A percentile compares a stretch with the other conserved stretches of the same genome.
Evolutionary conservation across 257 asterid genomes (phyloP).

Genomic region (Nicotiana knightiana): DNA sequence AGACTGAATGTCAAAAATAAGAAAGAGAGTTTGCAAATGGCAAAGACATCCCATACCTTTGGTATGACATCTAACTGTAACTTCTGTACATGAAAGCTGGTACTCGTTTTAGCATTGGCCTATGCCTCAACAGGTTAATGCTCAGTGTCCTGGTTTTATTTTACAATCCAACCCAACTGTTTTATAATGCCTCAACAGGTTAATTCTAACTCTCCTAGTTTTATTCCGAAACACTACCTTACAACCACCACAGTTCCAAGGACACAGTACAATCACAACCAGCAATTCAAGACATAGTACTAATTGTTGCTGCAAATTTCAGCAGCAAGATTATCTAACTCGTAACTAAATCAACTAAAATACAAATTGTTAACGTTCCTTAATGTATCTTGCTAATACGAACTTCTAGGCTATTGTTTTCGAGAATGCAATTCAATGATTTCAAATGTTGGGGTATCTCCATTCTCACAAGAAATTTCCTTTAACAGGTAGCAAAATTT

Average conservation of each 20-base stretch:
- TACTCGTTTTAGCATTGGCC: background rate
- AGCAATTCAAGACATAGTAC: background rate
- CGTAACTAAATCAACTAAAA: background rate
- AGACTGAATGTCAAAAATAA: background rate
- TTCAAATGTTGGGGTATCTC: constrained; percentile 21
- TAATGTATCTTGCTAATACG: constrained; percentile 17
- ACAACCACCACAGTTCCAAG: background rate
- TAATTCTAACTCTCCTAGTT: background rate
- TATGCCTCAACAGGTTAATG: background rate
- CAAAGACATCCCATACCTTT: background rate
- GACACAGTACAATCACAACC: background rate
- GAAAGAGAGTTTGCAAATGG: background rate
- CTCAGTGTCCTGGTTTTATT: background rate
- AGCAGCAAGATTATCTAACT: background rate
- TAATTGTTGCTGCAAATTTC: background rate
- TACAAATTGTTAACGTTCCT: constrained; percentile 21
- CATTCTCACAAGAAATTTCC: constrained; percentile 22
- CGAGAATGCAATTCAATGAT: constrained; percentile 15
- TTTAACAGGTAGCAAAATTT: constrained; percentile 8
- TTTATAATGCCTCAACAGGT: background rate
- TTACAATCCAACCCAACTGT: background rate
- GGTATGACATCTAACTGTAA: background rate
- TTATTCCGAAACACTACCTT: background rate
- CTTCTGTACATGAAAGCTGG: background rate
- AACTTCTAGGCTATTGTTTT: constrained; percentile 21